phyloP scores from a whole-genome alignment of 2,329 filamentous ascomycete species.

The Amauroascus verrucosus region DNA sequence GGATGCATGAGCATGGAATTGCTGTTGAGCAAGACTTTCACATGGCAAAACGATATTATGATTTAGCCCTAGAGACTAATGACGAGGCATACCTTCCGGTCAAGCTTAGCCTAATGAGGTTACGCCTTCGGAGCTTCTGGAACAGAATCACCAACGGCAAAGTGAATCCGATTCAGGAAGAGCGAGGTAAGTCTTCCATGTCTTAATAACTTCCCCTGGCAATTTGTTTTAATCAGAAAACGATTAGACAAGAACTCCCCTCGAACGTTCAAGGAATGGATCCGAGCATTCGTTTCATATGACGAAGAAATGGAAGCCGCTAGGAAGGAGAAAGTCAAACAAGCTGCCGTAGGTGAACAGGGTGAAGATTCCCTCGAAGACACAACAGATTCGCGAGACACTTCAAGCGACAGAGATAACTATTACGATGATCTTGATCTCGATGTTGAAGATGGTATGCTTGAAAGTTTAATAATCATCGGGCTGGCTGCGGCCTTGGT shows the following conservation, averaged over 20 bases:
- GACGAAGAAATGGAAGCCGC: conserved; percentile 56
- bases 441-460: conserved; percentile 61
- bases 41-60: conserved; percentile 91
- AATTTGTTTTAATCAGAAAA: neutral
- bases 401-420: conserved; percentile 31
- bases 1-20: conserved; percentile 98
- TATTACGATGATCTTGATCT: conserved; percentile 52
- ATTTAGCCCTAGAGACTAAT: conserved; percentile 82
- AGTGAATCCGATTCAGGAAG: conserved; percentile 84
- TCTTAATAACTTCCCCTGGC: neutral
- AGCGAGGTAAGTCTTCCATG: conserved; percentile 54
- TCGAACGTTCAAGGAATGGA: conserved; percentile 75
- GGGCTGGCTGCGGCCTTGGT: conserved; percentile 63
- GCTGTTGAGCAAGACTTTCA: conserved; percentile 93
- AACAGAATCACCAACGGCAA: conserved; percentile 85
- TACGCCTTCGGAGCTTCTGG: conserved; percentile 81
- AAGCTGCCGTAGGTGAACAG: conserved; percentile 41
- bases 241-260: conserved; percentile 55
- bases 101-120: conserved; percentile 73
- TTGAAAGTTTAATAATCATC: conserved; percentile 79
- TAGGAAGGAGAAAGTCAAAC: conserved; percentile 43
- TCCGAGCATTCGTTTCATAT: conserved; percentile 70
- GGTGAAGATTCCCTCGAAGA: conserved; percentile 12
- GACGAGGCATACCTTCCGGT: conserved; percentile 90
- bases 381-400: conserved; percentile 12